These are phyloP conservation scores for Astrothelium macrocarpum DNA, from an alignment of 495 filamentous ascomycete genomes.

Conservation along the genomic window DNA sequence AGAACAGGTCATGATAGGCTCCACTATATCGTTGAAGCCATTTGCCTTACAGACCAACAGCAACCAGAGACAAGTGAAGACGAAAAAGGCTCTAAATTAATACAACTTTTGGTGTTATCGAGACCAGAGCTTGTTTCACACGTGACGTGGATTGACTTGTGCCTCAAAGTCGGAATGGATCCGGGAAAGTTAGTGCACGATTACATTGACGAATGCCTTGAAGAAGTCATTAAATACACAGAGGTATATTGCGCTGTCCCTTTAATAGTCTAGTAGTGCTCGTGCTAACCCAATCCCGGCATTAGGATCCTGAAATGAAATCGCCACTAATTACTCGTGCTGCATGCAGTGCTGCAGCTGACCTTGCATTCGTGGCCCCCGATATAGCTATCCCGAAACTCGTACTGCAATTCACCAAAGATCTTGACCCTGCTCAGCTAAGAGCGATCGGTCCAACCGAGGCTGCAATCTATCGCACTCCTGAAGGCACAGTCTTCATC, in stretches of 20 bases:
- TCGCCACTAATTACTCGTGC: slow-evolving; percentile 48
- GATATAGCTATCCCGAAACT: slow-evolving; percentile 68
- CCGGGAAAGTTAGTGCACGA: slow-evolving; percentile 63
- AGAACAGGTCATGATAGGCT: slow-evolving; percentile 54
- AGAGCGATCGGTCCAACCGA: slow-evolving; percentile 69
- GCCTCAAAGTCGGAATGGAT: slow-evolving; percentile 66
- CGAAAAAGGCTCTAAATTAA: slow-evolving; percentile 49
- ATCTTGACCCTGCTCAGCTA: slow-evolving; percentile 58
- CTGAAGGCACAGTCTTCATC: slow-evolving; percentile 76
- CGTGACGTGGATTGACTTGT: slow-evolving; percentile 78
- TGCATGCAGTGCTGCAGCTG: slow-evolving; percentile 70
- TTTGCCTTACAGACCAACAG: slow-evolving; percentile 45
- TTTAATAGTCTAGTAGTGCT: neutral
- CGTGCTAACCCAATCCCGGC: neutral
- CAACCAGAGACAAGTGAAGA: slow-evolving; percentile 17
- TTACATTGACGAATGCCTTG: slow-evolving; percentile 41
- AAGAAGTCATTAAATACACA: slow-evolving; percentile 40
- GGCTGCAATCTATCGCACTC: slow-evolving; percentile 81
- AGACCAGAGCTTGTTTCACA: slow-evolving; percentile 67
- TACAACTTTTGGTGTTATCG: slow-evolving; percentile 67
- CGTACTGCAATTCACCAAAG: slow-evolving; percentile 57
- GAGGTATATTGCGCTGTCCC: slow-evolving; percentile 31
- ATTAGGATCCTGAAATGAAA: slow-evolving; percentile 10
- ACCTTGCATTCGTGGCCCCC: slow-evolving; percentile 87
- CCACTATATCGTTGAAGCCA: slow-evolving; percentile 56